These are phyloP conservation scores for Berberis thunbergii DNA, from an alignment of 164 flowering plant genomes.

Conservation along the genomic window DNA sequence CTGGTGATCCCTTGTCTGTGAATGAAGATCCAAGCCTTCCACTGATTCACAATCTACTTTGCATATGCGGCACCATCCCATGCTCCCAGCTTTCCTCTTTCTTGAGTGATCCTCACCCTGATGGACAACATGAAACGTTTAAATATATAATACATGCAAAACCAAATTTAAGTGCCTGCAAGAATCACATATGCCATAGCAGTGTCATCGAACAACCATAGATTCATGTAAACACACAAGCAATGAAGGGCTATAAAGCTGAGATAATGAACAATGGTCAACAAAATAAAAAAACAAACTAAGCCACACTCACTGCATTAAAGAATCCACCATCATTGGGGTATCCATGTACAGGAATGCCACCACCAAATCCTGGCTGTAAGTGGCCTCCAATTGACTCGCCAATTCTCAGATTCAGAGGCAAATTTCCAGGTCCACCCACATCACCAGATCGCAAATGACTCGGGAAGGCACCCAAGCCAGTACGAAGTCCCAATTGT, in stretches of 20 bases:
- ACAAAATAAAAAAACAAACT: background rate
- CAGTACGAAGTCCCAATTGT: conserved; percentile 31
- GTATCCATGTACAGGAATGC: conserved; percentile 38
- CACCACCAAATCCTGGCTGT: conserved; percentile 52
- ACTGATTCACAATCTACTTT: conserved; percentile 88
- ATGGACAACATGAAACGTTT: background rate
- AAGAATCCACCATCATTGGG: conserved; percentile 40
- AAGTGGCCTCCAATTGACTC: conserved; percentile 36
- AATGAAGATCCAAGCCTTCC: conserved; percentile 87
- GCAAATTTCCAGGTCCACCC: conserved; percentile 35
- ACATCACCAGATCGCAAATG: conserved; percentile 20
- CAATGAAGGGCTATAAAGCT: background rate
- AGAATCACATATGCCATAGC: too few relatives aligned
- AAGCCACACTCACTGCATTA: conserved; percentile 36
- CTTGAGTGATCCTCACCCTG: conserved; percentile 68
- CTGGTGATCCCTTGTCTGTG: conserved; percentile 92
- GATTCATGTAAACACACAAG: too few relatives aligned
- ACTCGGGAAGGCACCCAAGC: conserved; percentile 11
- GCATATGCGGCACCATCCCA: conserved; percentile 96
- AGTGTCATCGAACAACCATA: too few relatives aligned
- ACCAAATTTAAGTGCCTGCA: too few relatives aligned
- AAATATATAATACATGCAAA: too few relatives aligned
- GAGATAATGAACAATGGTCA: background rate
- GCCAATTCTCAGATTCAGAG: conserved; percentile 29
- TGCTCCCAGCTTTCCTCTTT: conserved; percentile 54